Evolutionary conservation across 306 rosid genomes (phyloP).

Genomic region (Pterocarpus santalinus): DNA sequence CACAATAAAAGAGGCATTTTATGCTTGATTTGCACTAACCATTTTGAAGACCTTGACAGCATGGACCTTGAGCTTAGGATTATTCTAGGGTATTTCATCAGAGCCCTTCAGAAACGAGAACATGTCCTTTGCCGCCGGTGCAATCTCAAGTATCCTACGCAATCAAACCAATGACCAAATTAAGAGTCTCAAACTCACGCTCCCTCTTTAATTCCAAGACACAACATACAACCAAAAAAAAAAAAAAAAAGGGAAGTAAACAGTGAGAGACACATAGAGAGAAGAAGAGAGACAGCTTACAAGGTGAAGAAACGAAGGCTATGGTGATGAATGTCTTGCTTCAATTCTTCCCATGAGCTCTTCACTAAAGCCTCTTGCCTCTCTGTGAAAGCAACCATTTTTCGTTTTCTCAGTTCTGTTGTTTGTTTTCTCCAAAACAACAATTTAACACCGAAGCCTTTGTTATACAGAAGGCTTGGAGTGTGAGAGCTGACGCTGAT

Average conservation of each 20-base stretch:
- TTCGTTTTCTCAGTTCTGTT: neutral
- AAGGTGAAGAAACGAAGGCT: conserved; percentile 44
- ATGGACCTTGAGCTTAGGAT: conserved; percentile 38
- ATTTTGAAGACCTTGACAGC: conserved; percentile 44
- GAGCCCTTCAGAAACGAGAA: conserved; percentile 45
- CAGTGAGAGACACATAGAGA: neutral
- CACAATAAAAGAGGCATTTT: neutral
- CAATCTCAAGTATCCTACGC: conserved; percentile 49
- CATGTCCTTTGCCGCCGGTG: conserved; percentile 38
- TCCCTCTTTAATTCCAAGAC: neutral
- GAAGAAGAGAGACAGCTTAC: conserved; percentile 24
- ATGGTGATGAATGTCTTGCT: conserved; percentile 29
- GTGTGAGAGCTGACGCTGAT: neutral
- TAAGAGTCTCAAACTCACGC: neutral
- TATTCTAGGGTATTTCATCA: conserved; percentile 21
- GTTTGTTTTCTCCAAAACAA: neutral
- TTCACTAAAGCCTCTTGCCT: conserved; percentile 40
- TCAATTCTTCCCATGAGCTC: conserved; percentile 38
- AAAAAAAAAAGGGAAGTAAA: too few relatives aligned
- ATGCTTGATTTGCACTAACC: conserved; percentile 11
- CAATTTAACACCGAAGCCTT: neutral
- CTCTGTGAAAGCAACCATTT: conserved; percentile 38
- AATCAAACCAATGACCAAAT: neutral
- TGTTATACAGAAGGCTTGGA: conserved; percentile 4
- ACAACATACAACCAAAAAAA: neutral